Evolutionary conservation across 345 rosid genomes (phyloP).

Genomic region (Linum usitatissimum): DNA sequence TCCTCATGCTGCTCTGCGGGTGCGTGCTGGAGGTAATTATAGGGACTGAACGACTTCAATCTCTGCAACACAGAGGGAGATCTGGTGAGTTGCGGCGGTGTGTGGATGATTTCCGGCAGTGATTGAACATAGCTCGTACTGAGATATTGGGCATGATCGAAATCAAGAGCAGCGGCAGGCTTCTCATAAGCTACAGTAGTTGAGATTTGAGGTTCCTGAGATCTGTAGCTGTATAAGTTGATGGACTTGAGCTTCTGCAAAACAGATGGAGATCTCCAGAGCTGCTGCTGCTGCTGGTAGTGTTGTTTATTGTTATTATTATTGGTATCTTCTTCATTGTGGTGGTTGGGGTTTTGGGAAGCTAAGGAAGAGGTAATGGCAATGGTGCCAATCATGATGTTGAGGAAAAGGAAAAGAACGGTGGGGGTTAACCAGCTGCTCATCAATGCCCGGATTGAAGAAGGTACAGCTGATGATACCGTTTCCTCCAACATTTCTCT

Average conservation of each 20-base stretch:
- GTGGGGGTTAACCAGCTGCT: too few relatives aligned
- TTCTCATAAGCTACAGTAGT: not conserved
- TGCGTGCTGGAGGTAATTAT: constrained; percentile 17
- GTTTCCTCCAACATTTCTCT: too few relatives aligned
- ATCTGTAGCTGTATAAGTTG: constrained; percentile 39
- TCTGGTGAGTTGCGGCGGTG: constrained; percentile 25
- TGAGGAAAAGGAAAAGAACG: too few relatives aligned
- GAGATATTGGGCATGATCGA: not conserved
- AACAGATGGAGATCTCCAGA: constrained; percentile 56
- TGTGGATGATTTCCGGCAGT: not conserved
- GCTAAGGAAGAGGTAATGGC: constrained; percentile 46
- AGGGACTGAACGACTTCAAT: constrained; percentile 53
- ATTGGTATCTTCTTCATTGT: not conserved
- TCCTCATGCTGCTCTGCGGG: not conserved
- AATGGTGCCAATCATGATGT: constrained; percentile 6
- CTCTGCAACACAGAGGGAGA: constrained; percentile 60
- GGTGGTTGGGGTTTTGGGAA: constrained; percentile 16
- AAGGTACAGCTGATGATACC: too few relatives aligned
- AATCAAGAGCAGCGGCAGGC: not conserved
- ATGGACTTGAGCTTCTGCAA: constrained; percentile 55
- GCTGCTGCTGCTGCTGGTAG: constrained; percentile 11
- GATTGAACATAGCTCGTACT: not conserved
- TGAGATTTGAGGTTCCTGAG: constrained; percentile 35
- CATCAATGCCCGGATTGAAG: too few relatives aligned
- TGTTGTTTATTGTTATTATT: constrained; percentile 1